These are phyloP conservation scores for Puccinellia tenuiflora DNA, from an alignment of 176 grass and related monocot genomes.

Conservation along the genomic window DNA sequence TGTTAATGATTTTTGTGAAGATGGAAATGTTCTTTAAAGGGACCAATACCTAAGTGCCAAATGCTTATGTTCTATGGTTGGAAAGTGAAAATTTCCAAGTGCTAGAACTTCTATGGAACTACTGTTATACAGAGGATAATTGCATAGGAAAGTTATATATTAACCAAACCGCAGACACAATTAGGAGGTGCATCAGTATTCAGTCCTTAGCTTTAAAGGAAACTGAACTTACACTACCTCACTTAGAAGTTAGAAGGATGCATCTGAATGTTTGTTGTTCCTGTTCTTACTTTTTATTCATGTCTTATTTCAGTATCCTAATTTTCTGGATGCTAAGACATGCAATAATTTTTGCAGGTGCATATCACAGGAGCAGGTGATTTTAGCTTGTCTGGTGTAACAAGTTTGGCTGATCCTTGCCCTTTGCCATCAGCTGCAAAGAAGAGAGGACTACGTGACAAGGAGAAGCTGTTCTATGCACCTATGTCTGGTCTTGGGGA, in stretches of 20 bases:
- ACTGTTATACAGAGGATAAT: not conserved
- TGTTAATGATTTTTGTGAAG: not conserved
- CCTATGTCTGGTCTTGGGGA: conserved; percentile 99
- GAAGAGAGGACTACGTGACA: conserved; percentile 92
- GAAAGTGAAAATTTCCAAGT: not conserved
- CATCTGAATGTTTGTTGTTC: not conserved
- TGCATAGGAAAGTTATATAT: not conserved
- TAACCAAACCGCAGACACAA: not conserved
- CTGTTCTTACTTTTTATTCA: not conserved
- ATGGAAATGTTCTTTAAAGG: not conserved
- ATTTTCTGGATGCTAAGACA: conserved; percentile 12
- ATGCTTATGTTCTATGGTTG: conserved; percentile 3
- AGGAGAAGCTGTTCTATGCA: conserved; percentile 95
- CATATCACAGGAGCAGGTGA: conserved; percentile 94
- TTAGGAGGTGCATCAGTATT: conserved; percentile 7
- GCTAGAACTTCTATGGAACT: not conserved
- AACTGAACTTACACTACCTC: not conserved
- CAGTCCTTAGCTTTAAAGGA: not conserved
- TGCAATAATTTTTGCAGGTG: conserved; percentile 47
- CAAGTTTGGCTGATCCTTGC: conserved; percentile 85
- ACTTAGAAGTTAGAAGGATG: not conserved
- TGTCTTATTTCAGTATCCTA: not conserved
- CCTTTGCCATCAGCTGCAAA: conserved; percentile 93
- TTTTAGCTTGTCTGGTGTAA: conserved; percentile 76
- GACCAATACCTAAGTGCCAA: not conserved